Base-by-base conservation (phyloP, 768 basidiomycete species). In the Lactifluus hygrophoroides region DNA sequence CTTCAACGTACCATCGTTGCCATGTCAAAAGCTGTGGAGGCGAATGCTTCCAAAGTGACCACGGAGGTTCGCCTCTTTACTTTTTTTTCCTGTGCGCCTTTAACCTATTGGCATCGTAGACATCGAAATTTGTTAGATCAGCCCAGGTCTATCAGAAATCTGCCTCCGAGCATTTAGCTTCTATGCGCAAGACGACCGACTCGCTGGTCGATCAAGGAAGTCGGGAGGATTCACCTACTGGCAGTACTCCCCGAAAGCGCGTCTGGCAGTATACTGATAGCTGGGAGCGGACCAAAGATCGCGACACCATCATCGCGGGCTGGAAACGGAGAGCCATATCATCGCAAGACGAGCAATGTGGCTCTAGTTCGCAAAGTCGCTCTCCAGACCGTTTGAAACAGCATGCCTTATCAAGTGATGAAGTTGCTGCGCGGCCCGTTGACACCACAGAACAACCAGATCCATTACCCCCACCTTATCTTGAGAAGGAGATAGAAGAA, bases 191-290 rank as follows among this genome's bases (percentile, higher is more conserved):
- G 21, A 78, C 79, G 1, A 78, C 78, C 2, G 73, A 77, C 30
- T 70, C 74, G 14, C 71, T 91, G 21, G 67, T 76, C 7, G 78
- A 82, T 28, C 75, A 83, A 55, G 88, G 84, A 9, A 74, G 79
- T 8, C 78, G 73, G 56, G 81, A 82, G 54, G 90, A 92, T 65
- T 67, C 72, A 21, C 72, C 86, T 1, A 88, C 85, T 14, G 90
- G 90, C 5, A 72, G 72, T 54, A 93, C 90, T 3, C 91, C 91
- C 35, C 81, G 80, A 46, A 91, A 89, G 74, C 83, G 87, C 32
- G 70, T 71, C 30, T 87, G 86, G 83, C 74, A 85, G 59, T 85
- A 85, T 59, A 75, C 76, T 6, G 85, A 87, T 62, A 71, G 81
- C 50, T 92, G 90, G 88, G 77, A 82, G 42, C 71, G 88, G 57